Base-by-base conservation (phyloP, 352 stramenopile genomes). In the Albugo laibachii region DNA sequence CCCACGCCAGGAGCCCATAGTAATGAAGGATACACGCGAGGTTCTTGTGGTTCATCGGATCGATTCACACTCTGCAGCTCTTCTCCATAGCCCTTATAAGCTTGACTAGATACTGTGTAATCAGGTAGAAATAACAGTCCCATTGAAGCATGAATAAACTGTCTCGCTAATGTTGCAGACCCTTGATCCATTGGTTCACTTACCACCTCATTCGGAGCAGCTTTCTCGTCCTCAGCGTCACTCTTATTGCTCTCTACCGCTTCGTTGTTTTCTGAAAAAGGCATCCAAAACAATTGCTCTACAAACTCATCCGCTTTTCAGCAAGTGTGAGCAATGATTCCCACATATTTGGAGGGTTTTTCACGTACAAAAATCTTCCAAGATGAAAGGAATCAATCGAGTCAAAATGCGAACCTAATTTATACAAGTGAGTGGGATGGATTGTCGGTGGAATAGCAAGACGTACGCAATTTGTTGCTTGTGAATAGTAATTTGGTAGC, bases 61-160 rank as follows among this genome's bases (percentile, higher is more conserved):
- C 71, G 65, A 45, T 66, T 66, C 2, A 68, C 68, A 47, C 72
- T 85, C 15, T 73, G 66, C 27, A 72, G 58, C 54, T 87, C 75
- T 43, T 87, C 69, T 15, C 71, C 72, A 41, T 73, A 87, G 11
- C 71, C 75, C 46, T 87, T 87, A 56, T 85, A 85, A 13, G 68
- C 73, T 45, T 83, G 69, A 58, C 83, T 83, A 1, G 74, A 89
- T 36, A 92, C 63, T 5, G 78, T 92, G 46, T 86, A 88, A 56
- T 92, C 78, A 1, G 78, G 78, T 1, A 92, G 46, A 52, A 92
- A 92, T 16, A 92, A 61, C 20, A 92, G 52, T 4, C 76, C 76
- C 73, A 92, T 87, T 49, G 83, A 88, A 15, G 75, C 76, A 44
- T 88, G 73, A 36, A 92, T 70, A 55, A 92, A 69, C 54, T 82